Evolutionary conservation across 2,329 filamentous ascomycete species (phyloP), one percentile per base, ranked within the genome.

Genomic region (Aureobasidium pullulans): DNA sequence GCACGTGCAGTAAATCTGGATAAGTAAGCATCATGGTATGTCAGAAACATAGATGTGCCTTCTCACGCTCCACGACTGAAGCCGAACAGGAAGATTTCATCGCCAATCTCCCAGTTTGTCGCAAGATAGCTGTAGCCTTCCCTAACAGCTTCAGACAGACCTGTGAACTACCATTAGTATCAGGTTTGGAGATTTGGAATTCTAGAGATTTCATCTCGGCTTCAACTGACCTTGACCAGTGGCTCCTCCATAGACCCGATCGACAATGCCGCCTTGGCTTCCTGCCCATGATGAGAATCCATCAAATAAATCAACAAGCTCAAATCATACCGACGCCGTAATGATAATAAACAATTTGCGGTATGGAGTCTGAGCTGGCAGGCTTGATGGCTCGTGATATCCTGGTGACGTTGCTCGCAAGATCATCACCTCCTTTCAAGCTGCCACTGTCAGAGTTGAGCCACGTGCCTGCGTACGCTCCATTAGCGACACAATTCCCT

Each of bases 41-140:
- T 39, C n/a, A 15, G 3, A 13, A 15, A 3, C 11, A 13, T 37
- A 2, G 19, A 9, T 15, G 6, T 9, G 4, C 2, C 2, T 40
- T 3, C 54, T 32, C 72, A 79, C 2, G 77, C 77, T 7, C 77
- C 77, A 11, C 77, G 70, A 4, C 73, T 76, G 68, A 79, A 79
- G 29, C 77, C 77, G 57, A 78, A 75, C 61, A 79, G 74, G 65
- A 76, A 77, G 52, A 79, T 76, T 63, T 79, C 73, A 57, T 79
- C 80, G 58, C 79, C 79, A 0, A 72, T 73, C n/a, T 74, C 69
- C 63, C 77, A 82, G 66, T 82, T 82, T 59, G 77, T 77, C n/a
- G 76, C 73, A 1, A 82, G 68, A 65, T 81, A 82, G 6, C 73
- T 73, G 57, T 82, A 80, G 0, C 71, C 75, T 66, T 79, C 74